Conservation (phyloP, 2,329 filamentous ascomycete genomes). For the Calonectria fujianensis region DNA sequence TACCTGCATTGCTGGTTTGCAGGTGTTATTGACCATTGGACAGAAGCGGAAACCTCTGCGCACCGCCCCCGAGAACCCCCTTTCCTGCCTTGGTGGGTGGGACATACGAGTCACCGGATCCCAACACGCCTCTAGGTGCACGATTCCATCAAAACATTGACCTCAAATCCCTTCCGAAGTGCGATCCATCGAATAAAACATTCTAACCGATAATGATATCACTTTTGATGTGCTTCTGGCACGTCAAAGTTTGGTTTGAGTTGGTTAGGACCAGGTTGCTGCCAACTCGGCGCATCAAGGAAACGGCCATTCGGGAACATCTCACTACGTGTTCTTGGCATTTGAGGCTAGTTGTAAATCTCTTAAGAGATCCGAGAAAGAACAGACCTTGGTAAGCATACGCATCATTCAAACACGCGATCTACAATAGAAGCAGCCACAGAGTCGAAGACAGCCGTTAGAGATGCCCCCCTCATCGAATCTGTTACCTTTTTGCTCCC, state of each 20-base stretch:
- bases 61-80: neutral
- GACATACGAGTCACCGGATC: too few species aligned
- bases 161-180: neutral
- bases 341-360: too few species aligned
- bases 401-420: neutral
- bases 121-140: neutral
- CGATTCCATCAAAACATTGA: neutral
- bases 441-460: neutral
- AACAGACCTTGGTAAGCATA: neutral
- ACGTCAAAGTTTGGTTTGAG: too few species aligned
- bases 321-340: neutral
- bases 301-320: neutral
- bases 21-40: neutral
- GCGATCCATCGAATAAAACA: conserved; percentile 12
- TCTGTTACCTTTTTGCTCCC: too few species aligned
- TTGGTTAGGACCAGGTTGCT: neutral
- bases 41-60: neutral
- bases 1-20: neutral
- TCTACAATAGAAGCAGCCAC: neutral
- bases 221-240: neutral
- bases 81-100: neutral
- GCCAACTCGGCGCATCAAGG: neutral
- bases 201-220: neutral
- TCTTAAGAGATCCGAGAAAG: too few species aligned
- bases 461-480: neutral